Evolutionary conservation across 2,329 filamentous ascomycete species (phyloP), one percentile per base, ranked within the genome.

Genomic region (Fusarium clavum): DNA sequence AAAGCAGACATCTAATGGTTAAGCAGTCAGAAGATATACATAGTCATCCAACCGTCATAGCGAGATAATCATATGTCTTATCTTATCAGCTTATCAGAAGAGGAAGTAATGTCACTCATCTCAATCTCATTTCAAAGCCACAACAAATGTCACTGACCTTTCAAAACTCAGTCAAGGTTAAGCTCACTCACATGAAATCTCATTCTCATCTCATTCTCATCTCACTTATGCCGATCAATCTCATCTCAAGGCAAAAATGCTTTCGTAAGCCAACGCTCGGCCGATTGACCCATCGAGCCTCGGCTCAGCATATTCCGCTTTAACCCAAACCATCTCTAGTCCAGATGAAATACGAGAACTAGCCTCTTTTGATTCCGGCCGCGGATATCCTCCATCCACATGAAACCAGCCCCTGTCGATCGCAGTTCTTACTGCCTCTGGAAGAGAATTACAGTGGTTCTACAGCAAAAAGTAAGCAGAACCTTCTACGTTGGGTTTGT

Each of bases 371-470:
- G 1, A 48, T 30, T n/a, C 27, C 14, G 30, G 30, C 43, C 24
- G 54, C 44, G 54, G 44, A 22, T 49, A 14, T 29, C 34, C 30
- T 32, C 38, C 32, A 22, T 43, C 25, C 61, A 66, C 63, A 66
- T 66, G 63, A 66, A 66, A 66, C 63, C 6, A 7, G 2, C 63
- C 63, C 63, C 63, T 66, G 63, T 41, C 63, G 61, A 66, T 66
- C 61, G 30, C 9, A 12, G 38, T 41, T 66, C 43, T 66, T 25
- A 44, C 18, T 63, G 38, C 7, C 53, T 61, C 56, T 20, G 22
- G 48, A 52, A 14, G 25, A 38, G 20, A 38, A 38, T 22, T 29
- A 11, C n/a, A 53, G 34, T 32, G 45, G 27, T 27, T 24, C n/a
- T 30, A 14, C 25, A 25, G 48, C 25, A 45, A 25, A 32, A 13